phyloP scores from a whole-genome alignment of 1,284 basidiomycete species.

The Waitea zeae region DNA sequence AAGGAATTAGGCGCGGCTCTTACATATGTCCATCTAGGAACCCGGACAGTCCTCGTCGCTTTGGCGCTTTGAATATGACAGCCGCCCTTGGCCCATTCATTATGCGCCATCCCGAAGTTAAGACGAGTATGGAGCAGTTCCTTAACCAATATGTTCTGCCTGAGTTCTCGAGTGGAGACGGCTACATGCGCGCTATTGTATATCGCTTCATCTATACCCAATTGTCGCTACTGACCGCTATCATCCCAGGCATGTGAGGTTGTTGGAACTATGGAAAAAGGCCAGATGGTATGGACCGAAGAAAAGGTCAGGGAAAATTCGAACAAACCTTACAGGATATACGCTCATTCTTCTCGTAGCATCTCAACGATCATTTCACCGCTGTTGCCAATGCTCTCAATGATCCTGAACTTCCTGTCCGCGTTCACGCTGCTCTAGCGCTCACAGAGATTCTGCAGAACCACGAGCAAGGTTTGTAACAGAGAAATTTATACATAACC shows the following conservation, averaged over 20 bases:
- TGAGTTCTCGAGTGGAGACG: constrained; percentile 43
- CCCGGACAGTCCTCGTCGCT: constrained; percentile 44
- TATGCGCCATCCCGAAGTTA: constrained; percentile 66
- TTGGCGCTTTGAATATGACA: constrained; percentile 72
- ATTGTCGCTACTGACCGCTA: constrained; percentile 4
- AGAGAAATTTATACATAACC: constrained; percentile 1
- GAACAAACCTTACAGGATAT: background rate
- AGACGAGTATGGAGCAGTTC: constrained; percentile 61
- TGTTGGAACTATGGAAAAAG: constrained; percentile 53
- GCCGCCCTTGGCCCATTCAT: constrained; percentile 59
- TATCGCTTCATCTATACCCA: constrained; percentile 14
- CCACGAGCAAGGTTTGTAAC: constrained; percentile 37
- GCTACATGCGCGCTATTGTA: constrained; percentile 63
- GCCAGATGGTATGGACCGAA: constrained; percentile 45
- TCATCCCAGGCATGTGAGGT: constrained; percentile 56
- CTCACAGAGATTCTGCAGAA: constrained; percentile 63
- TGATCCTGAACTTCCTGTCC: constrained; percentile 69
- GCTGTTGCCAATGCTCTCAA: constrained; percentile 45
- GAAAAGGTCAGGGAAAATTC: constrained; percentile 30
- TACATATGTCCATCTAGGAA: constrained; percentile 18
- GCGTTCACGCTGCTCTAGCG: constrained; percentile 70
- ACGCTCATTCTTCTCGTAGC: constrained; percentile 17
- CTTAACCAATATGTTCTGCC: constrained; percentile 56
- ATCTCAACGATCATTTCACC: constrained; percentile 43
- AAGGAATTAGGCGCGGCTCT: no score